These are phyloP conservation scores for grape (Vitis vinifera) DNA, from an alignment of 164 flowering plant genomes.

Conservation along the genomic window DNA sequence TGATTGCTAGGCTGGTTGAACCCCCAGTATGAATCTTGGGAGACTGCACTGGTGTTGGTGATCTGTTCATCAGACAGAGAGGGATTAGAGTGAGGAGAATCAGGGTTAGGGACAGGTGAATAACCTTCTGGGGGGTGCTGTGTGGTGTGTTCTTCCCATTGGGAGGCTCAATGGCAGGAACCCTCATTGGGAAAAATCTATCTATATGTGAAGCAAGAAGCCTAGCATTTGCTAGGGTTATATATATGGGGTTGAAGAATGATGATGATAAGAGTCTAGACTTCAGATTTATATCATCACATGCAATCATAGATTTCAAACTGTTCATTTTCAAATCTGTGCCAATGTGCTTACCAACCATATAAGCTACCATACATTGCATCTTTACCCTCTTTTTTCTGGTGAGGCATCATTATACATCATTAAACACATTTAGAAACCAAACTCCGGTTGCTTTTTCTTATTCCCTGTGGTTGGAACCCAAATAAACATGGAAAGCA, in stretches of 20 bases:
- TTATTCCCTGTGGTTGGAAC: too few species aligned
- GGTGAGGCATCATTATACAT: too few species aligned
- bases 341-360: too few species aligned
- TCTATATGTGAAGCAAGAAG: slow-evolving; percentile 8
- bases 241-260: not conserved
- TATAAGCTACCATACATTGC: too few species aligned
- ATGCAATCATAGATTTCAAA: too few species aligned
- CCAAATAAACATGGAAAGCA: too few species aligned
- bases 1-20: not conserved
- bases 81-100: slow-evolving; percentile 16
- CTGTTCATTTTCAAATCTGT: too few species aligned
- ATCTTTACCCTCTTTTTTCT: too few species aligned
- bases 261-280: too few species aligned
- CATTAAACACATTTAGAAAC: too few species aligned
- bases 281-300: too few species aligned
- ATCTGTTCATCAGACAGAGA: slow-evolving; percentile 7
- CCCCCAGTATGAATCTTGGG: not conserved
- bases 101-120: slow-evolving; percentile 11
- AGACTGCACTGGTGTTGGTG: not conserved
- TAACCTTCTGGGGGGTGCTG: slow-evolving; percentile 1
- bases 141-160: slow-evolving; percentile 6
- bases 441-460: too few species aligned
- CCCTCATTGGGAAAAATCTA: slow-evolving; percentile 15
- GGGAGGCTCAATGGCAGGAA: slow-evolving; percentile 8
- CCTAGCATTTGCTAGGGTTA: not conserved